Conservation (phyloP, 257 asterid species). For the Solanum pennellii region DNA sequence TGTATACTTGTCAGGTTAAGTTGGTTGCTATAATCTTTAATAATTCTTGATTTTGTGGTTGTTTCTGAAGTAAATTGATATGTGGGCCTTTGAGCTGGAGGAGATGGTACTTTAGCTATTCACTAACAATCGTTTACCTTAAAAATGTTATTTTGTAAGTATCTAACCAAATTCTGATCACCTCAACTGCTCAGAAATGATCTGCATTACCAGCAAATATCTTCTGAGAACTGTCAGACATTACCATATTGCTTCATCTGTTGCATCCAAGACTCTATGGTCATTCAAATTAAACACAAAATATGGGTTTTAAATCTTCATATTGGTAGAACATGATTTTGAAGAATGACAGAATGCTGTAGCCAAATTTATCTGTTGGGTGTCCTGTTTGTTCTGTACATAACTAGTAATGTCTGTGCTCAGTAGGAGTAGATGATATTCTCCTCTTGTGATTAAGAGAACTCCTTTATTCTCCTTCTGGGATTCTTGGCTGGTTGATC, state of each 20-base stretch:
- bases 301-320: neutral
- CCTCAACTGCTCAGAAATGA: neutral
- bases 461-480: neutral
- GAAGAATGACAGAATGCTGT: neutral
- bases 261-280: neutral
- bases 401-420: neutral
- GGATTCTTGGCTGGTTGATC: neutral
- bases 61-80: neutral
- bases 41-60: neutral
- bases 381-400: neutral
- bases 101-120: neutral
- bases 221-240: neutral
- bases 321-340: neutral
- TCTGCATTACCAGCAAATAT: neutral
- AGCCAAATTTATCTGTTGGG: neutral
- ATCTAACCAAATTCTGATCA: neutral
- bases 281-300: neutral
- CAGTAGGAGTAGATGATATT: neutral
- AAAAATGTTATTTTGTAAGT: neutral
- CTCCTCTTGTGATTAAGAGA: neutral
- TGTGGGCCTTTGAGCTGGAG: neutral
- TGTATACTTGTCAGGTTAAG: neutral
- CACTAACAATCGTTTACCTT: neutral
- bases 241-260: neutral
- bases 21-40: neutral